These are phyloP conservation scores for Leccinum sublutescens DNA, from an alignment of 768 basidiomycete genomes.

Conservation along the genomic window DNA sequence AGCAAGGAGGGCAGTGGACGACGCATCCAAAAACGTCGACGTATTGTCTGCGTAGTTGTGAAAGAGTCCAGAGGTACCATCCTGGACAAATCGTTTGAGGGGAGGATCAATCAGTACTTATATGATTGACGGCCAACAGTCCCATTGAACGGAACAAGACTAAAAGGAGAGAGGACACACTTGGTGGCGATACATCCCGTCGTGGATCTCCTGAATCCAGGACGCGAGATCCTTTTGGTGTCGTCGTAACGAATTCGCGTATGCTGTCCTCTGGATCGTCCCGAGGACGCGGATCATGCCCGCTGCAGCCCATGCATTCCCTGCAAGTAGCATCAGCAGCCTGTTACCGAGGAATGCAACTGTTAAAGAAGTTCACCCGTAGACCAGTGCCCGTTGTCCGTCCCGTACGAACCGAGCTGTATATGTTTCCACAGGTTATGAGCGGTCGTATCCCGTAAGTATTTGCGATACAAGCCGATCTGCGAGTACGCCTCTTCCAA, in stretches of 20 bases:
- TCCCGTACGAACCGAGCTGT: conserved; percentile 47
- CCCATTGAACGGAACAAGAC: not conserved
- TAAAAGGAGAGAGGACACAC: conserved; percentile 37
- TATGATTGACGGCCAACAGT: not conserved
- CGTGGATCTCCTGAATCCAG: conserved; percentile 74
- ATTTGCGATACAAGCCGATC: conserved; percentile 65
- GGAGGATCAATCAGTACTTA: not conserved
- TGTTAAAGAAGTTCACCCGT: conserved; percentile 48
- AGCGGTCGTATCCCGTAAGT: conserved; percentile 52
- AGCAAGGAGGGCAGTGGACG: conserved; percentile 74
- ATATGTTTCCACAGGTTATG: conserved; percentile 78
- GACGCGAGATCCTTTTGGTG: conserved; percentile 56
- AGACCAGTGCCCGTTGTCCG: conserved; percentile 75
- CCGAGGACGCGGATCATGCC: conserved; percentile 83
- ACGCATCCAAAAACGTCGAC: conserved; percentile 65
- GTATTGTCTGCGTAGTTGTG: conserved; percentile 68
- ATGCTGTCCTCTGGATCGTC: conserved; percentile 66
- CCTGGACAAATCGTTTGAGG: not conserved
- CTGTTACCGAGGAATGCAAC: not conserved
- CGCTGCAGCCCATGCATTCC: conserved; percentile 87
- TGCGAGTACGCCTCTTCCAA: conserved; percentile 68
- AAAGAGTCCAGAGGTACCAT: conserved; percentile 36
- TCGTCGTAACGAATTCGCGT: conserved; percentile 42
- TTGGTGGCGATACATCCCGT: conserved; percentile 61
- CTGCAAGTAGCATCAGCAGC: conserved; percentile 36